Base-by-base conservation (phyloP, 2,329 filamentous ascomycete genomes). In the Xylariaceae sp. region DNA sequence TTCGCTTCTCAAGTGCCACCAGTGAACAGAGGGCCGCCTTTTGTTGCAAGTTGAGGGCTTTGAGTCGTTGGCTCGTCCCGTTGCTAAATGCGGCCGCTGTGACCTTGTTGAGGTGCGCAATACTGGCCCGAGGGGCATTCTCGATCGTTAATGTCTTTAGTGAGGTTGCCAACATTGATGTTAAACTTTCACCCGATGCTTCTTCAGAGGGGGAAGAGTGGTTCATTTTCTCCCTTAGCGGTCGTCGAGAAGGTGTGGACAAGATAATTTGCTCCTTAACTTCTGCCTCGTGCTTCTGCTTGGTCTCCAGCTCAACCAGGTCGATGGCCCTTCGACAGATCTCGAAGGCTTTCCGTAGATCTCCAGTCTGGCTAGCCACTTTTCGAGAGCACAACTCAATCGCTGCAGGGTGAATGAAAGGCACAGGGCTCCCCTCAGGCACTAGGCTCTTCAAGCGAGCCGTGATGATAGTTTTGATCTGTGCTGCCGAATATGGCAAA, bases 381-480 rank as follows among this genome's bases (percentile, higher is more conserved):
- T 97, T 99, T 69, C 94, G 89, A 7, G 94, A 88, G 69, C 92
- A 95, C 42, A 99, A 85, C 65, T 95, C 89, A 62, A 99, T 91
- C 16, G 94, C 94, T 12, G 90, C 89, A 1, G 92, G 92, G 65
- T 97, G 92, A 55, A 99, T 83, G 66, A 97, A 96, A 0, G 94
- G 94, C 3, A 95, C 71, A 34, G 80, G 72, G 47, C 76, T 77
- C 39, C 76, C 78, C 15, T 72, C 70, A 0, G 87, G 80, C 42
- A 91, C 76, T 12, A 95, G 76, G 7, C 85, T 87, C 68, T 85
- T 88, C 44, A 99, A 84, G 54, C 92, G 90, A 8, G 84, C 84
- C 2, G 84, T 92, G 63, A 99, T 88, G 61, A 99, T 91, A 40
- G 82, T 83, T 59, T 90, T 90, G 67, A 99, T 91, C 65, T 99